These are phyloP conservation scores for Colletotrichum destructivum DNA, from an alignment of 2,329 filamentous ascomycete species.

Conservation along the genomic window DNA sequence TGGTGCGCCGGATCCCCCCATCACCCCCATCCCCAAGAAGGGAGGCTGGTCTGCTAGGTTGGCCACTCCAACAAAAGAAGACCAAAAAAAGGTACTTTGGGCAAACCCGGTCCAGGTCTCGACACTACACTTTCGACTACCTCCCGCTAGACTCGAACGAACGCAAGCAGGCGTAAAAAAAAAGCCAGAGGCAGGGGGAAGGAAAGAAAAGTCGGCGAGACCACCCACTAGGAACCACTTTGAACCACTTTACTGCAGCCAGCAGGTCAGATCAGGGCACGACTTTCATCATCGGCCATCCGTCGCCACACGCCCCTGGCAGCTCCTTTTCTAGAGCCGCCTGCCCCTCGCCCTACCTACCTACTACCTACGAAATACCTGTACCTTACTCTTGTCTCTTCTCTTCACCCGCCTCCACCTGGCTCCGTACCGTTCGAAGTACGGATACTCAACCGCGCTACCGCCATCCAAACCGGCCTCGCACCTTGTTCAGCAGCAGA, in stretches of 20 bases:
- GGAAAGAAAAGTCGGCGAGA: conserved; percentile 36
- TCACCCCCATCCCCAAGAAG: conserved; percentile 18
- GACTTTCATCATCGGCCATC: conserved; percentile 44
- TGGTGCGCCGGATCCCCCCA: conserved; percentile 38
- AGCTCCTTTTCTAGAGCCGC: conserved; percentile 41
- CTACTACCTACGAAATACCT: neutral
- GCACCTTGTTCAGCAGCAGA: conserved; percentile 35
- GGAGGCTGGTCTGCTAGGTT: conserved; percentile 37
- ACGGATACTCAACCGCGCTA: conserved; percentile 27
- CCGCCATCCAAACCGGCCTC: conserved; percentile 35
- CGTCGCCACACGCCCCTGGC: conserved; percentile 43
- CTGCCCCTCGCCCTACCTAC: conserved; percentile 41
- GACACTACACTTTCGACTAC: conserved; percentile 37
- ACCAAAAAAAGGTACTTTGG: conserved; percentile 2
- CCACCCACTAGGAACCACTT: conserved; percentile 27
- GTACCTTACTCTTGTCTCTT: conserved; percentile 34
- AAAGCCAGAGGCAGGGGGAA: conserved; percentile 41
- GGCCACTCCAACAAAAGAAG: conserved; percentile 14
- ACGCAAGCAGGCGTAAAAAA: conserved; percentile 39
- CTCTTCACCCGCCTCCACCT: conserved; percentile 36
- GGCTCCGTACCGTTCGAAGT: conserved; percentile 5
- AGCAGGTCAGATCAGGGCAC: conserved; percentile 41
- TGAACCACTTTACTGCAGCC: conserved; percentile 40
- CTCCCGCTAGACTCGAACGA: conserved; percentile 37
- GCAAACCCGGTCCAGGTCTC: conserved; percentile 35